These are phyloP conservation scores for Phoma sp. DNA, from an alignment of 2,329 filamentous ascomycete genomes.

Conservation along the genomic window DNA sequence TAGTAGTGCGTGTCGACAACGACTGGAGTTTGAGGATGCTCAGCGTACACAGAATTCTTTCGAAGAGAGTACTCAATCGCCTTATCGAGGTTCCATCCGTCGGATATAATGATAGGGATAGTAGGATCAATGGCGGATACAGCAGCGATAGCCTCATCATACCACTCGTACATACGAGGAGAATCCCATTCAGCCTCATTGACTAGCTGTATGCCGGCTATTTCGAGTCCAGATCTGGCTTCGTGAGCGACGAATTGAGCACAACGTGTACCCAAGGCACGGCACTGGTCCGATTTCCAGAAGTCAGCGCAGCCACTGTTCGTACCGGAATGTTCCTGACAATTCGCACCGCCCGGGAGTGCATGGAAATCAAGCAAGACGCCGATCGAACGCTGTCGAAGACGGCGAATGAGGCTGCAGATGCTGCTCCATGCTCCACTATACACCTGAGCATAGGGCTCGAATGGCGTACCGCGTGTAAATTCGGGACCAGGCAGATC, in stretches of 20 bases:
- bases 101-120: constrained; percentile 64
- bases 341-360: constrained; percentile 64
- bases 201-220: constrained; percentile 63
- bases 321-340: constrained; percentile 62
- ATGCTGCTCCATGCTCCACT: constrained; percentile 60
- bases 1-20: constrained; percentile 66
- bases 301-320: constrained; percentile 58
- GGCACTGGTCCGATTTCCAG: constrained; percentile 55
- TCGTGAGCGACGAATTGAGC: constrained; percentile 59
- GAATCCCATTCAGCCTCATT: constrained; percentile 62
- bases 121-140: constrained; percentile 56
- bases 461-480: constrained; percentile 60
- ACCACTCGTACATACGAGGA: constrained; percentile 63
- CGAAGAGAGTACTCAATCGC: constrained; percentile 54
- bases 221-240: constrained; percentile 49
- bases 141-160: constrained; percentile 57
- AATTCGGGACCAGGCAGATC: constrained; percentile 58
- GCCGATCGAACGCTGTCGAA: constrained; percentile 58
- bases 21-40: constrained; percentile 52
- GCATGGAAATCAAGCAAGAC: constrained; percentile 65
- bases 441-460: constrained; percentile 57
- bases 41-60: constrained; percentile 47
- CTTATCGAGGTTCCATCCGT: constrained; percentile 60
- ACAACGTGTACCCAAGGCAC: constrained; percentile 55
- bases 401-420: constrained; percentile 54